These are phyloP conservation scores for Xylaria flabelliformis DNA, from an alignment of 495 filamentous ascomycete genomes.

Conservation along the genomic window DNA sequence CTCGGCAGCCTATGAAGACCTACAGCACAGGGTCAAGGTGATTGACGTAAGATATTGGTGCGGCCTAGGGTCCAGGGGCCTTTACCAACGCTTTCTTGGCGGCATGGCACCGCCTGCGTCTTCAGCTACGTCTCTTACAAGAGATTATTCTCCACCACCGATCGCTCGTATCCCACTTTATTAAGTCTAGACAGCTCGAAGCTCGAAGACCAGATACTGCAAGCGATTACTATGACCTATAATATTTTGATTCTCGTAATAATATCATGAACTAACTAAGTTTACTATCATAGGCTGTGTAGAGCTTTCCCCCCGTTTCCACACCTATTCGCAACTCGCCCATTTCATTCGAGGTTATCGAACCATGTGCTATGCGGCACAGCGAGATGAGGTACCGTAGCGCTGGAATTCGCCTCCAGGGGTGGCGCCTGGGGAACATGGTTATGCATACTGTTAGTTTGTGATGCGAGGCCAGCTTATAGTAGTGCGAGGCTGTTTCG, in stretches of 20 bases:
- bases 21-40: conserved; percentile 3
- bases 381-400: conserved; percentile 14
- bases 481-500: conserved; percentile 6
- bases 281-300: neutral
- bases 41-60: conserved; percentile 14
- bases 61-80: neutral
- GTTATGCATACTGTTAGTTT: neutral
- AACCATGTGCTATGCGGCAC: neutral
- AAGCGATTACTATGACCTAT: neutral
- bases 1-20: conserved; percentile 13
- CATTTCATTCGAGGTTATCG: neutral
- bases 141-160: neutral
- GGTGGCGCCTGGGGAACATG: neutral
- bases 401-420: conserved; percentile 16
- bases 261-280: neutral
- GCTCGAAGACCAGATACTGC: neutral
- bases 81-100: conserved; percentile 10
- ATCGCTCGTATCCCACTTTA: neutral
- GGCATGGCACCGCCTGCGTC: conserved; percentile 7
- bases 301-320: neutral
- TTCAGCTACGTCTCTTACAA: neutral
- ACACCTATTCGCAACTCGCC: neutral
- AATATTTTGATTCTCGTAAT: neutral
- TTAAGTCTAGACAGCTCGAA: conserved; percentile 12
- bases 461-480: neutral